A percentile compares a stretch with the other conserved stretches of the same genome.
phyloP scores from a whole-genome alignment of 371 early-diverging fungal genomes.

The Actinomucor elegans region DNA sequence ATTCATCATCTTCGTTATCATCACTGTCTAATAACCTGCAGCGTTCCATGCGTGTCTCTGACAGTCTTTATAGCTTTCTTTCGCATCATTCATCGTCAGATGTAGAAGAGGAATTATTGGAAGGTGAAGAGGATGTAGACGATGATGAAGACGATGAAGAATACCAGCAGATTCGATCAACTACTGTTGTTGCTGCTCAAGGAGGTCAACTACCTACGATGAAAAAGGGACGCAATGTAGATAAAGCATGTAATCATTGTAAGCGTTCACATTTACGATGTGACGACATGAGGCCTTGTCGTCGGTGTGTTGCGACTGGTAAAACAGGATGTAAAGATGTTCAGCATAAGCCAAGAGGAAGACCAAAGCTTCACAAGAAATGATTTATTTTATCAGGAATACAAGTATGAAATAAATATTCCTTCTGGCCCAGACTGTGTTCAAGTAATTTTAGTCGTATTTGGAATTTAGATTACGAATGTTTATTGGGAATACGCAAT shows the following conservation, averaged over 20 bases:
- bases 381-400: too few species aligned
- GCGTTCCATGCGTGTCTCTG: constrained; percentile 20
- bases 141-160: constrained; percentile 30
- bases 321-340: constrained; percentile 50
- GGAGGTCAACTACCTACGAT: neutral
- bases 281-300: constrained; percentile 48
- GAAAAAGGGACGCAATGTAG: constrained; percentile 44
- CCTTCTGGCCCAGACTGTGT: too few species aligned
- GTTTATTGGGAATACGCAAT: too few species aligned
- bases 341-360: constrained; percentile 48
- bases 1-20: constrained; percentile 23
- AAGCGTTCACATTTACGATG: constrained; percentile 50
- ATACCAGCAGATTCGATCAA: constrained; percentile 7
- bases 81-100: constrained; percentile 11
- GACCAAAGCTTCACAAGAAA: constrained; percentile 27
- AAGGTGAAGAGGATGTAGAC: constrained; percentile 12
- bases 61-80: constrained; percentile 6
- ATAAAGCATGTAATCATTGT: constrained; percentile 51
- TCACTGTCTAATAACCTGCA: constrained; percentile 20
- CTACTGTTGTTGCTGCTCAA: neutral
- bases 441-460: too few species aligned
- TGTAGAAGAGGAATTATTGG: neutral
- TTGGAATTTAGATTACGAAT: too few species aligned
- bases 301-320: constrained; percentile 45
- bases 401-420: too few species aligned